Conservation (phyloP, 73 alveolate genomes). For the Symbiodinium pilosum region DNA sequence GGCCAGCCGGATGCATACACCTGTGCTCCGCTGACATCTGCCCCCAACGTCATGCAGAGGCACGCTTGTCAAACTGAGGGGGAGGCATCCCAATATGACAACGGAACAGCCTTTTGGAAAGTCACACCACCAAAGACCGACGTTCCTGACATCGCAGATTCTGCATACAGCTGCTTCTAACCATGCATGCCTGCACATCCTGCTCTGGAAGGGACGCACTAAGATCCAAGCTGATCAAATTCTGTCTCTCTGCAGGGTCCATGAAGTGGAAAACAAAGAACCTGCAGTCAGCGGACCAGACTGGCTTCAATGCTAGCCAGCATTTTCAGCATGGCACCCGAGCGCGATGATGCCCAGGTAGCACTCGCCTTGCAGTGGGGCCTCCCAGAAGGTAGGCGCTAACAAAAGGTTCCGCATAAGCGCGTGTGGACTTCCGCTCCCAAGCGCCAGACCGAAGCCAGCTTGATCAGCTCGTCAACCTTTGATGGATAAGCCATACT, state of each 20-base stretch:
- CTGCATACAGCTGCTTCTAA: background rate
- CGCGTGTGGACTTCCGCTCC: background rate
- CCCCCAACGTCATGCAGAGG: background rate
- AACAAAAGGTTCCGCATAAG: background rate
- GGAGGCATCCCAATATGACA: constrained; percentile 66
- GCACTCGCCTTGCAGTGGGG: constrained; percentile 82
- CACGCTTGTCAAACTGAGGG: background rate
- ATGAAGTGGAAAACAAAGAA: constrained; percentile 79
- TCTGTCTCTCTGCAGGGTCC: constrained; percentile 75
- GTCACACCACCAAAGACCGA: constrained; percentile 82
- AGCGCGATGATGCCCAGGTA: constrained; percentile 74
- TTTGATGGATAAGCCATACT: too few relatives aligned
- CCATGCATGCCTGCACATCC: background rate
- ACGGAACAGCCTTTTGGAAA: constrained; percentile 54
- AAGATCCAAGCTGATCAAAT: constrained; percentile 30
- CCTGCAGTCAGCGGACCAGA: background rate
- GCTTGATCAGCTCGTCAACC: constrained; percentile 15
- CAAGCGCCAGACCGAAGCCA: background rate
- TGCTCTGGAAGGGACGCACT: background rate
- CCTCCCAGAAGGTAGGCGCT: background rate
- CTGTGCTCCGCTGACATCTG: background rate
- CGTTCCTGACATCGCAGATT: constrained; percentile 9
- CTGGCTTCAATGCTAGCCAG: background rate
- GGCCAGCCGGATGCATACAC: constrained; percentile 94
- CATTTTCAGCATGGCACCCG: background rate